These are phyloP conservation scores for Hysterangium stoloniferum DNA, from an alignment of 768 basidiomycete genomes.

Conservation along the genomic window DNA sequence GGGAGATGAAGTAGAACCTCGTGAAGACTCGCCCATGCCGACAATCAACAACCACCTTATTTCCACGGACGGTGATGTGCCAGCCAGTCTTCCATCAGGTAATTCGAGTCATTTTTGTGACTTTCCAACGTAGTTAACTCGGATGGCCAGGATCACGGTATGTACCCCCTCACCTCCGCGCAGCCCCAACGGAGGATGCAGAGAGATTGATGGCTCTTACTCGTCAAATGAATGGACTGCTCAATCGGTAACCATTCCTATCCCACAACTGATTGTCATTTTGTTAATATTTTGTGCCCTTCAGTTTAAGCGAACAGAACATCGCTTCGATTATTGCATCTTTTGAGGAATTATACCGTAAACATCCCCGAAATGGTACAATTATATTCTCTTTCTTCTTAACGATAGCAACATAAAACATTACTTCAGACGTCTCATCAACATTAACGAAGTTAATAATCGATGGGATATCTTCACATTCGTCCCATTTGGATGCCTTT, in stretches of 20 bases:
- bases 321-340: conserved; percentile 64
- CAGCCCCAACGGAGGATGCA: conserved; percentile 32
- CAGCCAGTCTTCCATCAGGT: conserved; percentile 11
- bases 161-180: conserved; percentile 75
- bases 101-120: conserved; percentile 4
- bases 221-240: conserved; percentile 74
- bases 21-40: conserved; percentile 9
- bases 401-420: conserved; percentile 2
- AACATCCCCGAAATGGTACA: conserved; percentile 70
- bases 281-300: conserved; percentile 6
- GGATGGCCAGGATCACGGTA: conserved; percentile 42
- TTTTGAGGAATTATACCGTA: conserved; percentile 71
- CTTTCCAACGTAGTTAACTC: conserved; percentile 6
- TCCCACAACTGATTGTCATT: background rate
- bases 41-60: conserved; percentile 8
- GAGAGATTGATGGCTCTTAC: conserved; percentile 50
- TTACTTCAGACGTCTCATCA: conserved; percentile 65
- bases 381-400: background rate
- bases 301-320: conserved; percentile 86
- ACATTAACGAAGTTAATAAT: conserved; percentile 70
- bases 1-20: conserved; percentile 27
- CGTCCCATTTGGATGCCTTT: conserved; percentile 79
- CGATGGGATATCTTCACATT: conserved; percentile 70
- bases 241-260: conserved; percentile 58
- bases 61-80: conserved; percentile 15